A percentile compares a stretch with the other conserved stretches of the same genome.
These are phyloP conservation scores for Trichophyton schoenleinii DNA, from an alignment of 2,329 filamentous ascomycete genomes.

Conservation along the genomic window DNA sequence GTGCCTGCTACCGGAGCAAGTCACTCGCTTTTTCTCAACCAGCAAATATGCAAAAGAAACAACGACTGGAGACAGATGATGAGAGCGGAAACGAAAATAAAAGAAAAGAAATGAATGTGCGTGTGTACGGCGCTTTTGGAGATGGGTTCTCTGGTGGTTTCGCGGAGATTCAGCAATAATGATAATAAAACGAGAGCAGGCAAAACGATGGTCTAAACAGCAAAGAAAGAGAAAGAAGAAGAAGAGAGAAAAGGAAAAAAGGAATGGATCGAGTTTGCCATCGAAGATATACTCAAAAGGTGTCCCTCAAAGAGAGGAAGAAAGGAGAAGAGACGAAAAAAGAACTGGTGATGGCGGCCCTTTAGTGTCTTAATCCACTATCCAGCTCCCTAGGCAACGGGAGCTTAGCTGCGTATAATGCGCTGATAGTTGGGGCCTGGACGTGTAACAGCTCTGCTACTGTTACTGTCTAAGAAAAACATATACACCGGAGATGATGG, in stretches of 20 bases:
- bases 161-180: not conserved
- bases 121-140: not conserved
- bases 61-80: not conserved
- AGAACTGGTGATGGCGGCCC: not conserved
- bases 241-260: not conserved
- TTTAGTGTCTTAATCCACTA: conserved; percentile 4
- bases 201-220: not conserved
- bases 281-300: not conserved
- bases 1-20: conserved; percentile 1
- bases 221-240: not conserved
- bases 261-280: not conserved
- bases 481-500: not conserved
- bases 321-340: not conserved
- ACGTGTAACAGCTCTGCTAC: conserved; percentile 1
- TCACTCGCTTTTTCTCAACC: not conserved
- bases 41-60: conserved; percentile 5
- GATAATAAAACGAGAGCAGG: not conserved
- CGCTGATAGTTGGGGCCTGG: not conserved
- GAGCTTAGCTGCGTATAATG: conserved; percentile 3
- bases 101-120: not conserved
- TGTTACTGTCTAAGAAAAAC: not conserved
- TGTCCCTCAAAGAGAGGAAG: not conserved
- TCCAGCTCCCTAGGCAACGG: conserved; percentile 2
- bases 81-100: not conserved
- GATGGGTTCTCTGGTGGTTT: not conserved